Evolutionary conservation across 2,329 filamentous ascomycete species (phyloP).

Genomic region (Penicillium sp.): DNA sequence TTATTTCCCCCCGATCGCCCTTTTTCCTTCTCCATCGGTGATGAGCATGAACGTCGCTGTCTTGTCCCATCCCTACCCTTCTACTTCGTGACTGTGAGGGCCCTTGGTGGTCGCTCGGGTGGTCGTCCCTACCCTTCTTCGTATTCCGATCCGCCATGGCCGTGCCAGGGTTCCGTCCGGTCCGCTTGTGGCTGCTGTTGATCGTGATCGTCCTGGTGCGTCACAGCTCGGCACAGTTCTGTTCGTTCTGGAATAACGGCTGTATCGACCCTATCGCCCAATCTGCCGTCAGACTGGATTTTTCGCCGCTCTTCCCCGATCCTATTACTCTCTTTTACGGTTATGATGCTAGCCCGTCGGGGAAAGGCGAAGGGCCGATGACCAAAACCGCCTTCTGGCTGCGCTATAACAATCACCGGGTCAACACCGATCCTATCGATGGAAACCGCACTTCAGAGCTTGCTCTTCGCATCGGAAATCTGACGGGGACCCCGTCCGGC

Average conservation of each 20-base stretch:
- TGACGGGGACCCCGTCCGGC: constrained; percentile 32
- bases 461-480: constrained; percentile 34
- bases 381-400: constrained; percentile 37
- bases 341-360: constrained; percentile 30
- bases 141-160: constrained; percentile 19
- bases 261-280: constrained; percentile 39
- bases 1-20: constrained; percentile 1
- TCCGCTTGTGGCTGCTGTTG: constrained; percentile 17
- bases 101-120: constrained; percentile 21
- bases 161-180: constrained; percentile 7
- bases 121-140: constrained; percentile 1
- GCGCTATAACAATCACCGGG: constrained; percentile 25
- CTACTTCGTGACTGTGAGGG: constrained; percentile 20
- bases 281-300: constrained; percentile 30
- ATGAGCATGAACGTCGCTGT: constrained; percentile 25
- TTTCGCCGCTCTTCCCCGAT: constrained; percentile 32
- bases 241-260: constrained; percentile 31
- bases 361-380: constrained; percentile 31
- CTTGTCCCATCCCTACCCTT: constrained; percentile 13
- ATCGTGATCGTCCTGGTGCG: constrained; percentile 19
- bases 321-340: constrained; percentile 33
- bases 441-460: constrained; percentile 35
- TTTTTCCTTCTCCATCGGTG: constrained; percentile 2
- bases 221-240: constrained; percentile 27
- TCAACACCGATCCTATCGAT: constrained; percentile 26